These are phyloP conservation scores for Pseudocercospora crystallina DNA, from an alignment of 2,329 filamentous ascomycete genomes.

Conservation along the genomic window DNA sequence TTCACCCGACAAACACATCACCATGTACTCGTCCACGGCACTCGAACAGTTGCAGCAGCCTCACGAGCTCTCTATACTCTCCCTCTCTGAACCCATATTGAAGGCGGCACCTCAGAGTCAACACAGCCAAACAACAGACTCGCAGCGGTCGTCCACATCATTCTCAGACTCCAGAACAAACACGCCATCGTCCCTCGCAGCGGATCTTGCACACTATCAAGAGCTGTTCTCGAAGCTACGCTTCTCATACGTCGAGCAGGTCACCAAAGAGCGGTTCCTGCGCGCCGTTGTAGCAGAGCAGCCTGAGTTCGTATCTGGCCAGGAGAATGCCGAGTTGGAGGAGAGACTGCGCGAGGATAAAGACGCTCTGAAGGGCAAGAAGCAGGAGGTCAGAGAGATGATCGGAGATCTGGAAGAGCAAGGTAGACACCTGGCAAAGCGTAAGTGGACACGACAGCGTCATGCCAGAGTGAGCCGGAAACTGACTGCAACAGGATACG, in stretches of 20 bases:
- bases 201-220: conserved; percentile 86
- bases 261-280: conserved; percentile 97
- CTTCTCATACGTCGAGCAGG: conserved; percentile 96
- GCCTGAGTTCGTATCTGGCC: conserved; percentile 76
- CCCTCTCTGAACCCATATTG: conserved; percentile 39
- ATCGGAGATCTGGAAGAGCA: conserved; percentile 69
- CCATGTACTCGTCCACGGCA: conserved; percentile 22
- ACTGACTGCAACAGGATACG: conserved; percentile 46
- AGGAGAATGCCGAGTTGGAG: conserved; percentile 79
- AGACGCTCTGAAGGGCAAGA: conserved; percentile 72
- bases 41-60: conserved; percentile 53
- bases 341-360: conserved; percentile 69
- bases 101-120: conserved; percentile 30
- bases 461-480: not conserved
- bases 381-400: conserved; percentile 73
- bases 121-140: conserved; percentile 25
- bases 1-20: not conserved
- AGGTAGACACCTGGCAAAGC: conserved; percentile 57
- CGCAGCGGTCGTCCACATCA: conserved; percentile 68
- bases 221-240: conserved; percentile 94
- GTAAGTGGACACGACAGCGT: conserved; percentile 36
- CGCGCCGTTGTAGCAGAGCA: conserved; percentile 88
- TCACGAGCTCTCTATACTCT: conserved; percentile 57
- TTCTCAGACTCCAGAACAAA: conserved; percentile 61
- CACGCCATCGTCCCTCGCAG: conserved; percentile 74